These are phyloP conservation scores for Globisporangium radiosum DNA, from an alignment of 352 stramenopile species.

Conservation along the genomic window DNA sequence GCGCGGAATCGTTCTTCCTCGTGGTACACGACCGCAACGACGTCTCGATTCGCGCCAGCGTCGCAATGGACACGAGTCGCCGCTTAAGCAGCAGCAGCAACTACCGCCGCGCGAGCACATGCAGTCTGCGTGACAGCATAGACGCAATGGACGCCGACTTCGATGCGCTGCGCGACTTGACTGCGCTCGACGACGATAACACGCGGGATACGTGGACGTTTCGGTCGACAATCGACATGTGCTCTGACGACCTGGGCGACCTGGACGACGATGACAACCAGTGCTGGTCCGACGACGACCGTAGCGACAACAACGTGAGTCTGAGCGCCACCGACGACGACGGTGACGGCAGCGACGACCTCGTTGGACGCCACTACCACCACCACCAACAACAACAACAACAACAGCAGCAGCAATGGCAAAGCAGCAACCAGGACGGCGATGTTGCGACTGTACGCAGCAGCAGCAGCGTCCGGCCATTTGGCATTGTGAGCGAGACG, in stretches of 20 bases:
- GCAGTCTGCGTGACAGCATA: not conserved
- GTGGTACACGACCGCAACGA: too few relatives aligned
- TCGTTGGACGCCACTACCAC: not conserved
- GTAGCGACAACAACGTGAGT: slow-evolving; percentile 1
- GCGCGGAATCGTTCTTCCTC: too few relatives aligned
- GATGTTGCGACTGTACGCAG: not conserved
- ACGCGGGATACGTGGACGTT: slow-evolving; percentile 41
- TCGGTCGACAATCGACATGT: slow-evolving; percentile 44
- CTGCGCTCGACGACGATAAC: not conserved
- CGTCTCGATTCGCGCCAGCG: too few relatives aligned
- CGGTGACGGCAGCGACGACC: too few relatives aligned
- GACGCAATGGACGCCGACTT: not conserved
- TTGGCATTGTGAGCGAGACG: not conserved
- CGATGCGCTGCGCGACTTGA: not conserved
- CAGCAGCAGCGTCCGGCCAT: not conserved
- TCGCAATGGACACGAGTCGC: not conserved
- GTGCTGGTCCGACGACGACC: slow-evolving; percentile 6
- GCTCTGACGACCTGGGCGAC: slow-evolving; percentile 19
- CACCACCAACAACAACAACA: not conserved
- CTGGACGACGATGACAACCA: not conserved
- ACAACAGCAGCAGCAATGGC: not conserved
- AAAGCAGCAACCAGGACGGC: not conserved
- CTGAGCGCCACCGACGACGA: not conserved
- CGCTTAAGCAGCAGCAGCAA: not conserved
- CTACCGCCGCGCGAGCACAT: not conserved